Base-by-base conservation (phyloP, 208 protist species). In the Leishmania aethiopica region DNA sequence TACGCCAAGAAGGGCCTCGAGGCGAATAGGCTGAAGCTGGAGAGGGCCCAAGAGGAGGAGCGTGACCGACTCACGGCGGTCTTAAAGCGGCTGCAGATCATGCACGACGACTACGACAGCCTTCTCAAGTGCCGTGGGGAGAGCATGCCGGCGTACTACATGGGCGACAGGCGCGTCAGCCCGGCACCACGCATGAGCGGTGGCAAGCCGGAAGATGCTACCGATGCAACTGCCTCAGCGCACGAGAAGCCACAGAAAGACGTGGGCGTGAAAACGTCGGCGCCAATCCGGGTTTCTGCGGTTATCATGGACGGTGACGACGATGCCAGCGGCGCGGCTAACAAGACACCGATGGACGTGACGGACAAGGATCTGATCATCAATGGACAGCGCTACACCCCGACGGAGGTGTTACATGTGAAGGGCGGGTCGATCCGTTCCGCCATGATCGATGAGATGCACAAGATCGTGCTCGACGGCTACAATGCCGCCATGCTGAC, bases 401-500 rank as follows among this genome's bases (percentile, higher is more conserved):
- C 84, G 75, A 81, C 75, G 49, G 89, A 92, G 84, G 57, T 89
- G 47, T 70, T 89, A 25, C 60, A 79, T 8, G 78, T 85, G n/a
- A 82, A 88, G 82, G 74, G 78, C 40, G 79, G 55, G 37, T 70
- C 77, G 73, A 72, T 90, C 42, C 89, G 86, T 28, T 88, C 81
- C 37, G n/a, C 37, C 28, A 57, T 82, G 64, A 75, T 90, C 60
- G 86, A 90, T 67, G 83, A 84, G 55, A 35, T 90, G 22, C 78
- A 86, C 66, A 53, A 72, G 51, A 79, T 80, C 35, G 75, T 82
- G 11, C 60, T 93, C 51, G 74, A 84, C 25, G 89, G 89, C 70
- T 91, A 84, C 86, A 92, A 91, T 83, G 83, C 83, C 51, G 84
- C 84, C 25, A 75, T 94, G 69, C 83, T 94, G 40, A 78, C 85